These are phyloP conservation scores for Phoenix dactylifera DNA, from an alignment of 176 grass and related monocot species.

Conservation along the genomic window DNA sequence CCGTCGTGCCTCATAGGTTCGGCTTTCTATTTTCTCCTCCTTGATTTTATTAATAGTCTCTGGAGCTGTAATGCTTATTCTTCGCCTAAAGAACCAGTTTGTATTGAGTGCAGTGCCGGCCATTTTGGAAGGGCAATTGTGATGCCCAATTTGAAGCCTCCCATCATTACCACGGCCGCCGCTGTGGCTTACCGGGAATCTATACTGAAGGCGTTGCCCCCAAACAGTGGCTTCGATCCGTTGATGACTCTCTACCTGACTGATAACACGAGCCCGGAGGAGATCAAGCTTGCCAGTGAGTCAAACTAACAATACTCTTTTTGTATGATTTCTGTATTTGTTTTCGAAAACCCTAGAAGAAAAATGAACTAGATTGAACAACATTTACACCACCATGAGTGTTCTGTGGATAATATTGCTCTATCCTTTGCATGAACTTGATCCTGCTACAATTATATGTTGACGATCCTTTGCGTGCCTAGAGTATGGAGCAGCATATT, in stretches of 20 bases:
- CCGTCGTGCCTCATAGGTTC: slow-evolving; percentile 73
- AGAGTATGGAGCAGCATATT: too few species aligned
- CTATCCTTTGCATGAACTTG: too few species aligned
- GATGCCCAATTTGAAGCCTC: slow-evolving; percentile 94
- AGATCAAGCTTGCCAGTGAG: slow-evolving; percentile 70
- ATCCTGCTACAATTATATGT: too few species aligned
- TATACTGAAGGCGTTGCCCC: slow-evolving; percentile 49
- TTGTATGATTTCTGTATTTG: too few species aligned
- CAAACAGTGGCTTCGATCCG: slow-evolving; percentile 37
- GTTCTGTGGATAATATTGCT: too few species aligned
- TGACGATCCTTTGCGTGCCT: too few species aligned
- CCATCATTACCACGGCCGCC: slow-evolving; percentile 55
- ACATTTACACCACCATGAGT: too few species aligned
- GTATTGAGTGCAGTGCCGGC: slow-evolving; percentile 35
- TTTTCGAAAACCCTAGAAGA: too few species aligned
- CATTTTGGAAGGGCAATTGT: slow-evolving; percentile 84
- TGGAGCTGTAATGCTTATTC: too few species aligned
- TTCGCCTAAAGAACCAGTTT: too few species aligned
- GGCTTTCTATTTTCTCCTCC: rapidly evolving
- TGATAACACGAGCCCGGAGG: slow-evolving; percentile 61
- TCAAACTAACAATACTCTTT: not conserved
- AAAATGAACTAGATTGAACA: too few species aligned
- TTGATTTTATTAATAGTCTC: not conserved
- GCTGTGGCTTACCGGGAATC: slow-evolving; percentile 61
- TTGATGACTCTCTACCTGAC: slow-evolving; percentile 96